A percentile compares a stretch with the other conserved stretches of the same genome.
Evolutionary conservation across 352 stramenopile species (phyloP).

Genomic region (Pythium phragmiticola): DNA sequence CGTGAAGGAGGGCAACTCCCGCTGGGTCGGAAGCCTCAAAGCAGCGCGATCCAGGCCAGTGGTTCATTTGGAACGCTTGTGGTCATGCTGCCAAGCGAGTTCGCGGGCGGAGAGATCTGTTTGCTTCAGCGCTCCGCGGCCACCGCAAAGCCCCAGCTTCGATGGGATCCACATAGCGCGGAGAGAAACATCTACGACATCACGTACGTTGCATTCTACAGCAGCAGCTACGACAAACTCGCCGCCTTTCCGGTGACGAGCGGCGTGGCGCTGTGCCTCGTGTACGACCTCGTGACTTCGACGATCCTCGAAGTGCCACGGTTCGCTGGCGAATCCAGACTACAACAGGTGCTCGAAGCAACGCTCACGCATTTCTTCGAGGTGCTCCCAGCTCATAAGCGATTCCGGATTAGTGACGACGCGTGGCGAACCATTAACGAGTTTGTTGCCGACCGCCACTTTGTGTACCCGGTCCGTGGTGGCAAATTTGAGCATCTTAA

Average conservation of each 20-base stretch:
- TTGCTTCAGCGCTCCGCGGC: too few species aligned
- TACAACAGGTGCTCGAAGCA: not conserved
- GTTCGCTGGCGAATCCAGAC: not conserved
- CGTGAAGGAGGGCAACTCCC: not conserved
- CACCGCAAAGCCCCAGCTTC: not conserved
- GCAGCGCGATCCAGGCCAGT: not conserved
- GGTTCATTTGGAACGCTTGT: not conserved
- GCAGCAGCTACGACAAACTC: not conserved
- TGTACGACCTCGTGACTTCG: conserved; percentile 13
- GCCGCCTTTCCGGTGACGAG: not conserved
- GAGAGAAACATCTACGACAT: not conserved
- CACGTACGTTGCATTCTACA: conserved; percentile 1
- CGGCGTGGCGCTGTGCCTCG: not conserved
- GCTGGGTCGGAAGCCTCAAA: not conserved
- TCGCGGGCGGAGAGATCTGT: not conserved
- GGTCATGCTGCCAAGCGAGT: not conserved
- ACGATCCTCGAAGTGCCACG: not conserved
- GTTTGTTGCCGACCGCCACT: not conserved
- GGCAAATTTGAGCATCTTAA: not conserved
- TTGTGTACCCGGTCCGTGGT: not conserved
- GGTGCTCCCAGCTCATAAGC: not conserved
- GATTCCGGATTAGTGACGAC: conserved; percentile 1
- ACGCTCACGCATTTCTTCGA: conserved; percentile 3
- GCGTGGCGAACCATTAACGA: conserved; percentile 6
- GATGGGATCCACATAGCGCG: not conserved